Base-by-base conservation (phyloP, 2,329 filamentous ascomycete genomes). In the Fusarium temperatum region DNA sequence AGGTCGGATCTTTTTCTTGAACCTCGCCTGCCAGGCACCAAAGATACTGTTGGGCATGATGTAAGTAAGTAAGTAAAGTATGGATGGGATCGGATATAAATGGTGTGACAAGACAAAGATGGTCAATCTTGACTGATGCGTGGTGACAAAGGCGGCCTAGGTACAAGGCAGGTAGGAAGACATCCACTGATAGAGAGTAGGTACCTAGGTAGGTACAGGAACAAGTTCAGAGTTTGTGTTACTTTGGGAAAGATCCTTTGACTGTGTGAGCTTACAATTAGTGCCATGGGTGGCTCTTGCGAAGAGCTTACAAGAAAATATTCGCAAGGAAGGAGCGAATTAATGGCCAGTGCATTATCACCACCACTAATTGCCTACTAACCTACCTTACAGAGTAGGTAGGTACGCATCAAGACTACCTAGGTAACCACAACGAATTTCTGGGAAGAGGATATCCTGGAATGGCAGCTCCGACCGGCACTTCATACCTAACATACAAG, bases 11-110 rank as follows among this genome's bases (percentile, higher is more conserved):
- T 39, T 56, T 24, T 63, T 54, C 35, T 63, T 50, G 42, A 26
- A 39, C 24, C 39, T 70, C 38, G 39, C 20, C 53, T 41, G 66
- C 53, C 58, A 60, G 53, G 28, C 24, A 42, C 36, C 53, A 61
- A 73, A 56, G 38, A 70, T 73, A 54, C 28, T 73, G 35, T 38
- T 63, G 63, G 58, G 57, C 66, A 73, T 70, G 62, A 57, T 70
- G 45, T 73, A 66, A 26, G 20, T 30, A 66, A 38, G 20, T 48
- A 13, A 45, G 24, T 47, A 28, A 28, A 26, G 26, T 63, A 63
- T 61, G 48, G 48, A 47, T 60, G 48, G 42, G 30, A 57, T 44
- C 38, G 44, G 42, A 30, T 73, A 70, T 63, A 22, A 44, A 73
- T 73, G 53, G 51, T 53, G 22, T 32, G 44, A 53, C 24, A 30